Percentiles rank a stretch among this genome's conserved stretches.
phyloP scores from a whole-genome alignment of 345 rosid species.

The Eutrema yunnanense region DNA sequence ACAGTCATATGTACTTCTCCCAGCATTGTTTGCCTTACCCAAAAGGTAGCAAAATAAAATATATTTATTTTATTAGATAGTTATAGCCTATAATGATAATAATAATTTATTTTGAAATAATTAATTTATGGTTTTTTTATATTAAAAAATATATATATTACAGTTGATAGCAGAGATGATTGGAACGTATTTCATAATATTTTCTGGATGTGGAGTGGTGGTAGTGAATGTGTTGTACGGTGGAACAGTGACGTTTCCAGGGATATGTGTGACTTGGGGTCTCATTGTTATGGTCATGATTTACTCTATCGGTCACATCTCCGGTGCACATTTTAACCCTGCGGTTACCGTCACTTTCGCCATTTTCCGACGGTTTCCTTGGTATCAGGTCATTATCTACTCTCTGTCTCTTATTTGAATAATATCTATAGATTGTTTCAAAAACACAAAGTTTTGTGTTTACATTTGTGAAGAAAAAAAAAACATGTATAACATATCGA shows the following conservation, averaged over 20 bases:
- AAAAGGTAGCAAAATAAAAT: constrained; percentile 1
- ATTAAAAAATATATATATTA: background rate
- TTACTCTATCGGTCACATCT: constrained; percentile 63
- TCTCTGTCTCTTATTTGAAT: background rate
- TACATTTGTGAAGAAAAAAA: too few species aligned
- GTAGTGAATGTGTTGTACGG: constrained; percentile 53
- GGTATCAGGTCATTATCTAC: constrained; percentile 31
- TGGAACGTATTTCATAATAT: constrained; percentile 67
- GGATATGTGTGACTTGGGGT: constrained; percentile 61
- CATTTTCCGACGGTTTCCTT: constrained; percentile 48
- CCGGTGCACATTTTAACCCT: constrained; percentile 83
- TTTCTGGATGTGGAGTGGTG: constrained; percentile 68
- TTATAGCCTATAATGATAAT: background rate
- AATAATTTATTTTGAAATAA: background rate
- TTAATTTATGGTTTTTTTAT: background rate
- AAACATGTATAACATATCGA: too few species aligned
- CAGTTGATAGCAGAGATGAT: constrained; percentile 61
- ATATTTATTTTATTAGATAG: background rate
- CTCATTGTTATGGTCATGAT: constrained; percentile 70
- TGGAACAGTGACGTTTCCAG: constrained; percentile 59
- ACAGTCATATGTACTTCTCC: constrained; percentile 24
- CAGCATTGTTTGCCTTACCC: constrained; percentile 20
- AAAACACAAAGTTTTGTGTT: too few species aligned
- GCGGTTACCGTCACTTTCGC: constrained; percentile 66
- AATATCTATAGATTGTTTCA: too few species aligned